phyloP scores from a whole-genome alignment of 805 yeast genomes.

The Saccharomycodes ludwigii region DNA sequence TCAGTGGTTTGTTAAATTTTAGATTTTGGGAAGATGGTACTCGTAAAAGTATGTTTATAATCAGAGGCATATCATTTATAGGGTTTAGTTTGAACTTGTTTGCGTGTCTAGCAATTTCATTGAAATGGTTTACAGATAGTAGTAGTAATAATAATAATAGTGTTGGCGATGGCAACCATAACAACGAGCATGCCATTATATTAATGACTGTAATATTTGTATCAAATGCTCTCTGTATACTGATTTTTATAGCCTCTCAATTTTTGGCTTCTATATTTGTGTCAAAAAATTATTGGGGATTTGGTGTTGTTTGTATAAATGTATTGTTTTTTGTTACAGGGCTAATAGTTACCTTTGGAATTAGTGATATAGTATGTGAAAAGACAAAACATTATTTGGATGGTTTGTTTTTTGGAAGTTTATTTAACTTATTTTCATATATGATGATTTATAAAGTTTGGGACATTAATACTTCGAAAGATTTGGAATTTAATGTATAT shows the following conservation, averaged over 20 bases:
- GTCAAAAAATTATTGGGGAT: constrained; percentile 73
- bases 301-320: constrained; percentile 70
- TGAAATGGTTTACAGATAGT: too few relatives aligned
- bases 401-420: constrained; percentile 74
- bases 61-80: constrained; percentile 37
- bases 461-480: constrained; percentile 93
- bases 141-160: too few relatives aligned
- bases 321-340: constrained; percentile 66
- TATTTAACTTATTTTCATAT: constrained; percentile 66
- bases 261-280: constrained; percentile 52
- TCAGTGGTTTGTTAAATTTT: constrained; percentile 71
- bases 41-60: constrained; percentile 40
- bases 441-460: constrained; percentile 96
- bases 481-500: constrained; percentile 78
- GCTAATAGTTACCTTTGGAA: constrained; percentile 63
- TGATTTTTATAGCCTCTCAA: constrained; percentile 55
- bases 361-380: constrained; percentile 54
- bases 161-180: constrained; percentile 23
- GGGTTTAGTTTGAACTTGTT: constrained; percentile 59
- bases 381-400: constrained; percentile 78
- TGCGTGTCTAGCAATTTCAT: too few relatives aligned
- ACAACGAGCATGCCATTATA: constrained; percentile 44
- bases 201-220: constrained; percentile 62
- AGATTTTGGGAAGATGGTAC: constrained; percentile 96
- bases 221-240: constrained; percentile 54